phyloP scores from a whole-genome alignment of 345 rosid genomes.

The Citropsis articulata region DNA sequence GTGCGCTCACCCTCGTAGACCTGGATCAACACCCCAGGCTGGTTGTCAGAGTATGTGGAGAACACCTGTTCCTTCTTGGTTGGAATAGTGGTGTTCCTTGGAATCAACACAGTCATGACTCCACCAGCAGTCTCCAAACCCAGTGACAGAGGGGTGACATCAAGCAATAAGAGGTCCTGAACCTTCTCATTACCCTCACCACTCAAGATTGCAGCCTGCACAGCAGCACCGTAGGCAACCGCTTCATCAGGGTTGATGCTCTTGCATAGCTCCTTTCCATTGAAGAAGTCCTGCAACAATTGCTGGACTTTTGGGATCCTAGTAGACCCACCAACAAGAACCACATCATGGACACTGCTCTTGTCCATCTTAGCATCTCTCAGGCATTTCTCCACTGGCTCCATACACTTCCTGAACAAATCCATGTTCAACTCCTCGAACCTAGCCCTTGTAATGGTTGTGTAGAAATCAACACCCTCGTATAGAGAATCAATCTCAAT shows the following conservation, averaged over 20 bases:
- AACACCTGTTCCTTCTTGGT: constrained; percentile 62
- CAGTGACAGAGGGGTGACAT: constrained; percentile 51
- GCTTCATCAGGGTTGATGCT: constrained; percentile 65
- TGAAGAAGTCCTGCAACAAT: constrained; percentile 50
- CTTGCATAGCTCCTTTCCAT: constrained; percentile 59
- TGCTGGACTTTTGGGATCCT: constrained; percentile 62
- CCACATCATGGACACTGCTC: constrained; percentile 50
- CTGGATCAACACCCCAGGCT: constrained; percentile 63
- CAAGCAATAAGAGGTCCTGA: constrained; percentile 54
- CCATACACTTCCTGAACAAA: constrained; percentile 56
- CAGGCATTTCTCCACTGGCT: constrained; percentile 55
- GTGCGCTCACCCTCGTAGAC: constrained; percentile 63
- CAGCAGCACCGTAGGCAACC: constrained; percentile 71
- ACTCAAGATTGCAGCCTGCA: constrained; percentile 59
- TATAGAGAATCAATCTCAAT: constrained; percentile 55
- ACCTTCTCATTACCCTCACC: constrained; percentile 72
- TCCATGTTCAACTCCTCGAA: constrained; percentile 58
- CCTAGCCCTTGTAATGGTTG: constrained; percentile 46
- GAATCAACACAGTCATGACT: constrained; percentile 61
- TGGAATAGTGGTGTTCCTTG: constrained; percentile 60
- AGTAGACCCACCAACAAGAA: constrained; percentile 58
- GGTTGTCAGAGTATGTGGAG: constrained; percentile 65
- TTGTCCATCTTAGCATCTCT: constrained; percentile 80
- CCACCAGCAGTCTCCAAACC: constrained; percentile 67
- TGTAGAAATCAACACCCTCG: constrained; percentile 56